Conservation (phyloP, 495 filamentous ascomycete species). For the Aspergillus mulundensis region DNA sequence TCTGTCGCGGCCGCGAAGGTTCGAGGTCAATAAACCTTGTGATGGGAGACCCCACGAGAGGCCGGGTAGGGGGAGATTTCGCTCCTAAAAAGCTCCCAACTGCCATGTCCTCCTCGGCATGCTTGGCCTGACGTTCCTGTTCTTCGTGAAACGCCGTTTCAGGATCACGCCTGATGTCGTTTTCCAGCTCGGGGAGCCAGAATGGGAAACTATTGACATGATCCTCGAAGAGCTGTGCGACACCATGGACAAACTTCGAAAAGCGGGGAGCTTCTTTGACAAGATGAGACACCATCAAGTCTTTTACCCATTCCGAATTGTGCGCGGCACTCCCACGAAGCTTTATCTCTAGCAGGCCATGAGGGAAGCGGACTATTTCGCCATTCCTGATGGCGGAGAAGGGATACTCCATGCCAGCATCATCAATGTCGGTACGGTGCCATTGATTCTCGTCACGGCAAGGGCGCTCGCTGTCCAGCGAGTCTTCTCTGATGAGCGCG, state of each 20-base stretch:
- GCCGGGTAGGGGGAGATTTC: slow-evolving; percentile 39
- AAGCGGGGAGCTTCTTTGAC: slow-evolving; percentile 86
- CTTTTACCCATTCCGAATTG: slow-evolving; percentile 79
- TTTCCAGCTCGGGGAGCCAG: slow-evolving; percentile 87
- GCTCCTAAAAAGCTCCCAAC: slow-evolving; percentile 77
- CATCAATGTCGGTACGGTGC: slow-evolving; percentile 90
- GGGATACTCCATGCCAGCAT: slow-evolving; percentile 74
- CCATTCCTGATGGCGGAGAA: slow-evolving; percentile 81
- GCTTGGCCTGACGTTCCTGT: slow-evolving; percentile 72
- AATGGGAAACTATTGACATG: slow-evolving; percentile 94
- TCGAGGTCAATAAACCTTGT: slow-evolving; percentile 23
- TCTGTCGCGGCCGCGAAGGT: slow-evolving; percentile 19
- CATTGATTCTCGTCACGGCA: slow-evolving; percentile 84
- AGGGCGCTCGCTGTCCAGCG: slow-evolving; percentile 74
- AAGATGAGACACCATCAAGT: slow-evolving; percentile 87
- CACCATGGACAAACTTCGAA: slow-evolving; percentile 94
- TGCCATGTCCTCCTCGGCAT: slow-evolving; percentile 79
- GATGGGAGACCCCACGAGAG: slow-evolving; percentile 56
- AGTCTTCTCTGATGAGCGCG: slow-evolving; percentile 89
- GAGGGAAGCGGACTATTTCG: slow-evolving; percentile 89
- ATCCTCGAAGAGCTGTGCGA: slow-evolving; percentile 88
- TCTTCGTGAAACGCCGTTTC: slow-evolving; percentile 87
- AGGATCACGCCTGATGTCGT: slow-evolving; percentile 89
- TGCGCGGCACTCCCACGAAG: slow-evolving; percentile 65
- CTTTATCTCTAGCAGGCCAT: slow-evolving; percentile 90